phyloP scores from a whole-genome alignment of 352 stramenopile genomes.

The Globisporangium sylvaticum region DNA sequence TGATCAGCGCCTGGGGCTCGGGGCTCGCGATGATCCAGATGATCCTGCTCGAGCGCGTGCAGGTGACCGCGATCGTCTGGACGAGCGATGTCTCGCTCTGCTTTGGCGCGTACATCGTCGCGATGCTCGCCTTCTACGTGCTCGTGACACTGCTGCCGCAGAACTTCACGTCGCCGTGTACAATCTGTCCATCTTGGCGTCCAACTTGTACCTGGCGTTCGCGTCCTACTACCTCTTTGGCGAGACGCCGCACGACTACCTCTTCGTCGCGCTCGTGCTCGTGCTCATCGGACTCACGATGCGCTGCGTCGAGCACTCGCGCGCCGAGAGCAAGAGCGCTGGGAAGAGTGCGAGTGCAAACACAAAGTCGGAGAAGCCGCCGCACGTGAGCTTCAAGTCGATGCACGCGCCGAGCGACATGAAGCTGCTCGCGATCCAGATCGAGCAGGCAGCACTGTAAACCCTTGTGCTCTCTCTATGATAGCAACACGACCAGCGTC shows the following conservation, averaged over 20 bases:
- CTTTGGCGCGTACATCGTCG: slow-evolving; percentile 28
- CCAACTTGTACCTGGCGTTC: slow-evolving; percentile 36
- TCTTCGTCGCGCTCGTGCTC: slow-evolving; percentile 19
- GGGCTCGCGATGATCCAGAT: slow-evolving; percentile 29
- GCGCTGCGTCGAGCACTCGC: slow-evolving; percentile 21
- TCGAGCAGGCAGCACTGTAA: slow-evolving; percentile 16
- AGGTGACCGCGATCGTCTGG: slow-evolving; percentile 29
- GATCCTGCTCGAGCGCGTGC: slow-evolving; percentile 20
- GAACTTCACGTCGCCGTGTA: slow-evolving; percentile 27
- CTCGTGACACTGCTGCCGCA: slow-evolving; percentile 30
- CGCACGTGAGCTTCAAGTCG: slow-evolving; percentile 25
- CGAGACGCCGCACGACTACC: slow-evolving; percentile 17
- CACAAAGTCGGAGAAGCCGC: slow-evolving; percentile 6
- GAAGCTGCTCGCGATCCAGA: slow-evolving; percentile 14
- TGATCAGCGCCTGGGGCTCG: slow-evolving; percentile 27
- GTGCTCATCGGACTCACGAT: slow-evolving; percentile 32
- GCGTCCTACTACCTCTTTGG: slow-evolving; percentile 25
- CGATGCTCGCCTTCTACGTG: slow-evolving; percentile 39
- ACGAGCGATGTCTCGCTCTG: slow-evolving; percentile 20
- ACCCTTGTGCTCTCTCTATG: too few relatives aligned
- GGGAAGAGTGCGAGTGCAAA: neutral
- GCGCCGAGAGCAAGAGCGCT: neutral
- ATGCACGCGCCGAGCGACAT: slow-evolving; percentile 22
- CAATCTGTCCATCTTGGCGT: slow-evolving; percentile 32
- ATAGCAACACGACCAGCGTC: too few relatives aligned